Conservation (phyloP, 495 filamentous ascomycete genomes). For the Aspergillus indologenus region DNA sequence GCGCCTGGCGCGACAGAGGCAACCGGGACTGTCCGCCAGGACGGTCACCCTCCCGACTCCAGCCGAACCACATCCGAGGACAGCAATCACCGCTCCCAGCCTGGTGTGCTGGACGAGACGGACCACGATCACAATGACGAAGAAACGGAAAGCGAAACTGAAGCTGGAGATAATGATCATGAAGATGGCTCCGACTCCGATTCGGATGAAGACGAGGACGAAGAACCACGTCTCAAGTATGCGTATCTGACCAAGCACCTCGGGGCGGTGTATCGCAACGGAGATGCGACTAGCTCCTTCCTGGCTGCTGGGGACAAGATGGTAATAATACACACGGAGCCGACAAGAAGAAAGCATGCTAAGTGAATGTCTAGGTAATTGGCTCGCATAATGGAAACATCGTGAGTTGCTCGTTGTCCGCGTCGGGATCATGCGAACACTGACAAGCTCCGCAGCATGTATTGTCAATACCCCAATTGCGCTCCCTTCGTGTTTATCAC, state of each 20-base stretch:
- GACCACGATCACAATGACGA: constrained; percentile 19
- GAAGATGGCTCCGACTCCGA: constrained; percentile 60
- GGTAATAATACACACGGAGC: constrained; percentile 52
- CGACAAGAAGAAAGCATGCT: constrained; percentile 10
- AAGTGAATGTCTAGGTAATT: constrained; percentile 59
- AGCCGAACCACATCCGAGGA: not conserved
- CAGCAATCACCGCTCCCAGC: constrained; percentile 16
- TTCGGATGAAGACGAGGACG: constrained; percentile 85
- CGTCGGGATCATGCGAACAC: constrained; percentile 10
- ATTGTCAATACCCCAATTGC: constrained; percentile 73
- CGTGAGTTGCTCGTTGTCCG: constrained; percentile 51
- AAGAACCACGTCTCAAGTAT: constrained; percentile 95
- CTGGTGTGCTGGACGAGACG: constrained; percentile 20
- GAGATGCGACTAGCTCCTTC: constrained; percentile 88
- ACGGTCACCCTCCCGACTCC: constrained; percentile 7
- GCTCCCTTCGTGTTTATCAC: constrained; percentile 77
- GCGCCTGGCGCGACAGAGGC: constrained; percentile 42
- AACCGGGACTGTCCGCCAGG: constrained; percentile 23
- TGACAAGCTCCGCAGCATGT: constrained; percentile 65
- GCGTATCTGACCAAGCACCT: constrained; percentile 77
- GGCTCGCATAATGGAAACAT: constrained; percentile 98
- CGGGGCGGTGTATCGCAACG: constrained; percentile 81
- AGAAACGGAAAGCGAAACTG: constrained; percentile 9
- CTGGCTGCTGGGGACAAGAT: constrained; percentile 93
- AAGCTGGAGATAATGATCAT: constrained; percentile 27